Percentiles rank a stretch among this genome's conserved stretches.
phyloP scores from a whole-genome alignment of 2,329 filamentous ascomycete species.

The Coleophoma cylindrospora region DNA sequence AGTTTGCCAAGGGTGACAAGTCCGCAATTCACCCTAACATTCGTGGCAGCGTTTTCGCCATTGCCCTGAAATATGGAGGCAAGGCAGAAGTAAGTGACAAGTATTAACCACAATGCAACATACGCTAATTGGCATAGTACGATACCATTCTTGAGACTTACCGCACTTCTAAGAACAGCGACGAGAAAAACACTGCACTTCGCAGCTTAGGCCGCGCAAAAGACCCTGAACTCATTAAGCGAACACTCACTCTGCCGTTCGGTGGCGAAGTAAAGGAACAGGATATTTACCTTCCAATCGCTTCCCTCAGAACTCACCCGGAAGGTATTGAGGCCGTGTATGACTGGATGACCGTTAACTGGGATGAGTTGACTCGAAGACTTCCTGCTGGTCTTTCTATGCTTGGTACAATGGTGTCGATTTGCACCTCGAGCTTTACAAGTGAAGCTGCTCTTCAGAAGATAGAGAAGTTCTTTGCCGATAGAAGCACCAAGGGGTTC shows the following conservation, averaged over 20 bases:
- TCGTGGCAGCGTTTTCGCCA: slow-evolving; percentile 78
- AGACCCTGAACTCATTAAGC: slow-evolving; percentile 74
- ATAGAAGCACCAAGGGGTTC: slow-evolving; percentile 81
- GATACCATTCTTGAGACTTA: slow-evolving; percentile 72
- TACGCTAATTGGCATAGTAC: slow-evolving; percentile 46
- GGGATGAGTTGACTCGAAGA: slow-evolving; percentile 76
- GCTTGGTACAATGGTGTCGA: slow-evolving; percentile 76
- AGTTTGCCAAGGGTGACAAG: slow-evolving; percentile 74
- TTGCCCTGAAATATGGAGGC: slow-evolving; percentile 78
- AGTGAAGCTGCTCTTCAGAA: slow-evolving; percentile 68
- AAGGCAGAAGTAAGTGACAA: slow-evolving; percentile 63
- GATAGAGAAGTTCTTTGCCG: slow-evolving; percentile 75
- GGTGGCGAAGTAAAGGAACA: slow-evolving; percentile 86
- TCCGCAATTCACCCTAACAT: slow-evolving; percentile 89
- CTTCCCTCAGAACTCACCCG: slow-evolving; percentile 70
- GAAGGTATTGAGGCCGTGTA: slow-evolving; percentile 78
- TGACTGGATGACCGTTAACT: slow-evolving; percentile 80
- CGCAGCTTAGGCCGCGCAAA: slow-evolving; percentile 76
- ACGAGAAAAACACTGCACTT: slow-evolving; percentile 89
- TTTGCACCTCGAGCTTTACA: slow-evolving; percentile 78
- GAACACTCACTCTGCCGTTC: slow-evolving; percentile 70
- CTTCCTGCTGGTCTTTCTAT: slow-evolving; percentile 84
- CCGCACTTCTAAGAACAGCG: slow-evolving; percentile 67
- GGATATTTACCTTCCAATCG: slow-evolving; percentile 86
- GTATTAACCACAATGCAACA: background rate